Evolutionary conservation across 176 grass and related monocot species (phyloP).

Genomic region (Triticum dicoccoides): DNA sequence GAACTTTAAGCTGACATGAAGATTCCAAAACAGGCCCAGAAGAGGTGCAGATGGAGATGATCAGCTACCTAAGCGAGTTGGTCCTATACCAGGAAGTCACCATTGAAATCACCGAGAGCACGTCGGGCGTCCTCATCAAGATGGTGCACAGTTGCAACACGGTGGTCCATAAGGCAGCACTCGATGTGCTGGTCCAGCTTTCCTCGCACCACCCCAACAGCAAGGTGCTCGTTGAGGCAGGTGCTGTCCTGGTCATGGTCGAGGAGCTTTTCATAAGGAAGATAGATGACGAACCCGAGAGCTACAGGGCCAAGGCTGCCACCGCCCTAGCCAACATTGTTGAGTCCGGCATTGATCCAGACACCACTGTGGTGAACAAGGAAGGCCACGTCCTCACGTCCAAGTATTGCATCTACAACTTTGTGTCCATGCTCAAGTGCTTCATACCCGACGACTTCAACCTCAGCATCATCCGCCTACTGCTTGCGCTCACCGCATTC

Average conservation of each 20-base stretch:
- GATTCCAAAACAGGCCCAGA: conserved; percentile 50
- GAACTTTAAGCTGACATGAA: conserved; percentile 24
- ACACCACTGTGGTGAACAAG: conserved; percentile 71
- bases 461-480: conserved; percentile 60
- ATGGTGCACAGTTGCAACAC: conserved; percentile 49
- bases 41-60: conserved; percentile 80
- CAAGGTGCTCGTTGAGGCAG: conserved; percentile 52
- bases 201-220: conserved; percentile 67
- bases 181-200: conserved; percentile 67
- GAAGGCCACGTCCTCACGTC: conserved; percentile 86
- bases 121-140: conserved; percentile 50
- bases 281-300: conserved; percentile 41
- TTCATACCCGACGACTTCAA: conserved; percentile 67
- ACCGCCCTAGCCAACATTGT: conserved; percentile 63
- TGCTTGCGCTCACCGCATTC: conserved; percentile 40
- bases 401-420: conserved; percentile 83
- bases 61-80: conserved; percentile 74
- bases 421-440: conserved; percentile 71
- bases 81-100: conserved; percentile 60
- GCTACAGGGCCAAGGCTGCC: conserved; percentile 60
- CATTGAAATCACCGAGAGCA: conserved; percentile 53
- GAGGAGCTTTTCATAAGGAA: conserved; percentile 69
- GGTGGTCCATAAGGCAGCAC: conserved; percentile 43
- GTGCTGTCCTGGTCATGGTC: conserved; percentile 50
- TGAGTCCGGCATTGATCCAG: conserved; percentile 58